Conservation (phyloP, 768 basidiomycete genomes). For the Trametes coccinea region DNA sequence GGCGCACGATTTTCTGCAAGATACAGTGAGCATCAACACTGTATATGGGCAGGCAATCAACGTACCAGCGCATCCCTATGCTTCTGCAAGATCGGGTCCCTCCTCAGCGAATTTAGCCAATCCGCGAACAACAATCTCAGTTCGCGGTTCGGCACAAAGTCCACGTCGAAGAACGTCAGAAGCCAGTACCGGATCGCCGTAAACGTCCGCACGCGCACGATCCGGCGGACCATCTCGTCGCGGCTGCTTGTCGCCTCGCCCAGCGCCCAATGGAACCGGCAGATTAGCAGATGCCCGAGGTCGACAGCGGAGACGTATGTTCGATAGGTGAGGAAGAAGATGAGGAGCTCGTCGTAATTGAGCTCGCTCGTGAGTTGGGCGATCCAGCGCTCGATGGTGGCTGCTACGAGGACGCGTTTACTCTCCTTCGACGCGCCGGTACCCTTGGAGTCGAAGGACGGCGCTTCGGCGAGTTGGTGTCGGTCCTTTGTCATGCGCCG, state of each 20-base stretch:
- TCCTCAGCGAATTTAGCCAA: constrained; percentile 79
- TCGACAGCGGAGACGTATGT: constrained; percentile 80
- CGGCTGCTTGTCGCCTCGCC: constrained; percentile 47
- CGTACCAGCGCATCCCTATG: constrained; percentile 73
- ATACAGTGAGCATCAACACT: constrained; percentile 8
- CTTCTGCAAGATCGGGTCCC: constrained; percentile 67
- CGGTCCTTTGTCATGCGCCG: constrained; percentile 30
- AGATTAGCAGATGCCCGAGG: constrained; percentile 78
- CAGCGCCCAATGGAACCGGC: constrained; percentile 88
- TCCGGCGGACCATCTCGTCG: constrained; percentile 71
- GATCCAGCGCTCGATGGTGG: constrained; percentile 92
- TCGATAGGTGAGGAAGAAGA: constrained; percentile 92
- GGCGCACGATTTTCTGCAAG: constrained; percentile 72
- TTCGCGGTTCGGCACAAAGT: constrained; percentile 82
- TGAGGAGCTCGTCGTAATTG: constrained; percentile 82
- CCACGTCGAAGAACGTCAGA: constrained; percentile 85
- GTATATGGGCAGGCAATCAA: not conserved
- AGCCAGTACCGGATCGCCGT: constrained; percentile 91
- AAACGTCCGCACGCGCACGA: constrained; percentile 87
- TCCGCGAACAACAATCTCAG: constrained; percentile 69
- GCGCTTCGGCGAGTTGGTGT: constrained; percentile 18
- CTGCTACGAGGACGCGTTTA: constrained; percentile 70
- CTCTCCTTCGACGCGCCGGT: constrained; percentile 28
- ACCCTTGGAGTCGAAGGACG: not conserved
- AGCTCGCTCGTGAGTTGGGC: constrained; percentile 86